These are phyloP conservation scores for Cyberlindnera mycetangii DNA, from an alignment of 805 yeast genomes.

Conservation along the genomic window DNA sequence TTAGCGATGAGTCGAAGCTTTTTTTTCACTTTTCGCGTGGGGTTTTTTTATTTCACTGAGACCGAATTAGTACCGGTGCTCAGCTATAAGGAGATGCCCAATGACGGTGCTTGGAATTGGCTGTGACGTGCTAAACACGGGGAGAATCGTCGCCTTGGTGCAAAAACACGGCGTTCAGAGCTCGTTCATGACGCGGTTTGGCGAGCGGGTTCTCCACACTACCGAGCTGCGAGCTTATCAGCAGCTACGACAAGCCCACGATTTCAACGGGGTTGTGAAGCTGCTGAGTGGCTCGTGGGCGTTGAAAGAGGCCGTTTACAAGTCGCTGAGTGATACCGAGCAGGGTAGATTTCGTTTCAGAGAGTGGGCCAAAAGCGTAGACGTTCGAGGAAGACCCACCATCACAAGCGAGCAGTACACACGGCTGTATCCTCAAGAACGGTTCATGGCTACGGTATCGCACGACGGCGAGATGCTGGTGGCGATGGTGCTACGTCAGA, in stretches of 20 bases:
- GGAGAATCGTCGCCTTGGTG: conserved; percentile 45
- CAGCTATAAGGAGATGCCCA: background rate
- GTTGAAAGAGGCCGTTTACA: conserved; percentile 69
- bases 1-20: conserved; percentile 5
- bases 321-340: conserved; percentile 46
- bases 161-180: conserved; percentile 31
- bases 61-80: background rate
- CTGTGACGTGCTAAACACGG: conserved; percentile 45
- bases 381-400: conserved; percentile 41
- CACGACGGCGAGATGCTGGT: conserved; percentile 63
- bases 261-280: conserved; percentile 30
- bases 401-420: conserved; percentile 35
- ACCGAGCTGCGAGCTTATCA: conserved; percentile 38
- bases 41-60: background rate
- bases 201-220: conserved; percentile 50
- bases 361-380: conserved; percentile 53
- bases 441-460: conserved; percentile 52
- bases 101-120: conserved; percentile 20
- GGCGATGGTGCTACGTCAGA: conserved; percentile 51
- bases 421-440: conserved; percentile 33
- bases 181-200: conserved; percentile 35
- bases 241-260: conserved; percentile 13
- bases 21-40: conserved; percentile 6
- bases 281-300: conserved; percentile 66
- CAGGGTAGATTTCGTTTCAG: conserved; percentile 55